Conservation (phyloP, 2,329 filamentous ascomycete species). For the Microsporum ferrugineum region DNA sequence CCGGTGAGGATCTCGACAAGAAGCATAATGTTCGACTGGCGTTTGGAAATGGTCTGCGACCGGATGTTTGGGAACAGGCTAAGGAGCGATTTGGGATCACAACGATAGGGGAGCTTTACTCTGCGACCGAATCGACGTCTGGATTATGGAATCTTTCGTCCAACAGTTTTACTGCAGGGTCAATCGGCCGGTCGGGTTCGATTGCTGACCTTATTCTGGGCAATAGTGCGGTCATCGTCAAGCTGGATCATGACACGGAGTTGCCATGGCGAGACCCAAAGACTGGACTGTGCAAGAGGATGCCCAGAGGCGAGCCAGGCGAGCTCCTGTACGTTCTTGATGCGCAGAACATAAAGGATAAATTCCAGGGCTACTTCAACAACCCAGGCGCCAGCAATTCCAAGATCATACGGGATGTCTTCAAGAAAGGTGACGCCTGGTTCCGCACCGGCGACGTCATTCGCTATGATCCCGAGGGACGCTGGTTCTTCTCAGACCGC, state of each 20-base stretch:
- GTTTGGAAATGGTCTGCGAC: conserved; percentile 74
- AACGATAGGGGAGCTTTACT: conserved; percentile 69
- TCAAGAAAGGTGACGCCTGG: conserved; percentile 65
- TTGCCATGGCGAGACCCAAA: conserved; percentile 54
- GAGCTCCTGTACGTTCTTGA: conserved; percentile 67
- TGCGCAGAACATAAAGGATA: conserved; percentile 47
- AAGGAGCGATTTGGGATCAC: conserved; percentile 68
- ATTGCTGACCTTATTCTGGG: conserved; percentile 48
- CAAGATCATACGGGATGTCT: conserved; percentile 64
- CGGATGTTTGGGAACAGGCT: conserved; percentile 76
- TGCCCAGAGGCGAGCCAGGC: conserved; percentile 52
- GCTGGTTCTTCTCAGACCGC: conserved; percentile 65
- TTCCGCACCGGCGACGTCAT: conserved; percentile 78
- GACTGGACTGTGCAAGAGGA: conserved; percentile 56
- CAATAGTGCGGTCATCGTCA: conserved; percentile 46
- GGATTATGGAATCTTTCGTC: conserved; percentile 61
- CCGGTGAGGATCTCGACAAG: conserved; percentile 58
- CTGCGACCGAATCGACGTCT: conserved; percentile 59
- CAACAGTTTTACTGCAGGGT: conserved; percentile 63
- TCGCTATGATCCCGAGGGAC: conserved; percentile 57
- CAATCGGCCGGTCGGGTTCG: conserved; percentile 61
- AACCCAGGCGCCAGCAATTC: conserved; percentile 58
- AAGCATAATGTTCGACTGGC: conserved; percentile 62
- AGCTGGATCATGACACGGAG: conserved; percentile 61
- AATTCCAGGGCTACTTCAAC: conserved; percentile 73